These are phyloP conservation scores for Suillus fuscotomentosus DNA, from an alignment of 768 basidiomycete genomes.

Conservation along the genomic window DNA sequence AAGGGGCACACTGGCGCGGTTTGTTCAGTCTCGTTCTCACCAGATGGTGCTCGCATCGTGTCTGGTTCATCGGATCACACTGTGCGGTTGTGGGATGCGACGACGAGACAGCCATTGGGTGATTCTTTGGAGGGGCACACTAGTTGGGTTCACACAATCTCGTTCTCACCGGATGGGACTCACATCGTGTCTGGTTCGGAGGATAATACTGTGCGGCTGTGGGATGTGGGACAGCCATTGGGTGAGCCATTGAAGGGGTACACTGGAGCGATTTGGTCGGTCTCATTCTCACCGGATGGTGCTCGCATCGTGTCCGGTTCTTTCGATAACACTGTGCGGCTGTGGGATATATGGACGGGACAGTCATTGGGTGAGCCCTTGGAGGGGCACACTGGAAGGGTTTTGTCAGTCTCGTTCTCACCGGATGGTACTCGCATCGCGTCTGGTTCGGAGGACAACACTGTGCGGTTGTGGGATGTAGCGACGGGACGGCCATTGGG, in stretches of 20 bases:
- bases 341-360: neutral
- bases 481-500: too few relatives aligned
- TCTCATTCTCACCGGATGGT: too few relatives aligned
- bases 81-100: neutral
- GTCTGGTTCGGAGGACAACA: too few relatives aligned
- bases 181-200: neutral
- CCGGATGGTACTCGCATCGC: neutral
- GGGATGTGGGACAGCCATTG: slow-evolving; percentile 16
- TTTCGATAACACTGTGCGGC: neutral
- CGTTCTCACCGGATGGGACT: slow-evolving; percentile 4
- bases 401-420: too few relatives aligned
- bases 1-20: slow-evolving; percentile 12
- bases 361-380: too few relatives aligned
- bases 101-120: neutral
- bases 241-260: neutral
- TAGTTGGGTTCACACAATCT: neutral
- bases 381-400: too few relatives aligned
- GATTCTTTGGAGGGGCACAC: slow-evolving; percentile 6
- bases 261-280: too few relatives aligned
- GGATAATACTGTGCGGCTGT: slow-evolving; percentile 6
- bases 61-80: too few relatives aligned
- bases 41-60: neutral
- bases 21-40: slow-evolving; percentile 16
- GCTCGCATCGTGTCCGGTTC: too few relatives aligned
- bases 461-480: too few relatives aligned